Evolutionary conservation across 306 rosid species (phyloP), one percentile per base, ranked within the genome.

Genomic region (Cicer cuneatum): DNA sequence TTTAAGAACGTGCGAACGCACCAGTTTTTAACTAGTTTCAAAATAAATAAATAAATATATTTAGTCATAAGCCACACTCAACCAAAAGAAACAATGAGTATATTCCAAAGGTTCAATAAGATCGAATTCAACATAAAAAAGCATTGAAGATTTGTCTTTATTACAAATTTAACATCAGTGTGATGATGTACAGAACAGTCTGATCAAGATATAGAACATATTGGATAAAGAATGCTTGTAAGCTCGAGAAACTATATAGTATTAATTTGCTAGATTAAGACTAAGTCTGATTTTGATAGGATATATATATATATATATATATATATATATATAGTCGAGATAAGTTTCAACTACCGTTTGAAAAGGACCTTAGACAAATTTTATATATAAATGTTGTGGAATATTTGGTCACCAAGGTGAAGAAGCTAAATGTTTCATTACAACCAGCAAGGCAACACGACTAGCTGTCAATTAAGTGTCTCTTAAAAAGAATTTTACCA

Each of bases 401-500:
- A 53, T 58, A 65, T 42, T 65, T 15, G 16, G 35, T 74, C 21
- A 33, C 19, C 29, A 69, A 59, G 76, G 13, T 40, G 46, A 65
- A 70, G 46, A 76, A 70, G 64, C 63, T 35, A 70, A 46, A 60
- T 61, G 80, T 72, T 73, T 77, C 82, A 60, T 51, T 82, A 73
- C 80, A 59, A 82, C 85, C 85, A 42, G 77, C 82, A 67, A 19
- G 82, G 80, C 72, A 67, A 57, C 82, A n/a, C n/a, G n/a, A n/a
- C n/a, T n/a, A n/a, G n/a, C n/a, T n/a, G n/a, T n/a, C n/a, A n/a
- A n/a, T n/a, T n/a, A n/a, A n/a, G n/a, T n/a, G n/a, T n/a, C n/a
- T n/a, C n/a, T n/a, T n/a, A n/a, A n/a, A n/a, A n/a, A n/a, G n/a
- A n/a, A n/a, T n/a, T n/a, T n/a, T n/a, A n/a, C n/a, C n/a, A n/a